Evolutionary conservation across 2,329 filamentous ascomycete genomes (phyloP).

Genomic region (Verticillium dahliae): DNA sequence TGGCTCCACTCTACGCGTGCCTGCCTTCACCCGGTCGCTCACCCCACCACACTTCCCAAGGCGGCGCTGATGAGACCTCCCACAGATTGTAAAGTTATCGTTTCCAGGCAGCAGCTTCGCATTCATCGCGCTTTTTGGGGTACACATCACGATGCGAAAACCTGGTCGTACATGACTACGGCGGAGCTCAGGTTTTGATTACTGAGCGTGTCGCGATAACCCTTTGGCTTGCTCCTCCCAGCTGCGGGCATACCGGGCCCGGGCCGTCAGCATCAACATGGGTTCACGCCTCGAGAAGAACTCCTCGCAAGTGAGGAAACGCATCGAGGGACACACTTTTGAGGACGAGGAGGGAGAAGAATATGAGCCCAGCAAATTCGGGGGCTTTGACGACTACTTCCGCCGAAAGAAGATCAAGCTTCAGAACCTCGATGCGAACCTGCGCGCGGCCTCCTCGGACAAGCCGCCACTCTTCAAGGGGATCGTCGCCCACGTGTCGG

Average conservation of each 20-base stretch:
- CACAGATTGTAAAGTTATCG: not conserved
- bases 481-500: constrained; percentile 85
- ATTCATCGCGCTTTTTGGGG: not conserved
- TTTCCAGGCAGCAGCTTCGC: not conserved
- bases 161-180: not conserved
- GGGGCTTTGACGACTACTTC: constrained; percentile 88
- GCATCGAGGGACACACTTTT: constrained; percentile 63
- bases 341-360: constrained; percentile 77
- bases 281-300: constrained; percentile 56
- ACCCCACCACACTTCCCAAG: not conserved
- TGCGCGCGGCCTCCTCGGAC: constrained; percentile 60
- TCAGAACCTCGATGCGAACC: constrained; percentile 83
- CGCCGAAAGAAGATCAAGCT: constrained; percentile 94
- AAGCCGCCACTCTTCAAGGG: constrained; percentile 86
- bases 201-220: not conserved
- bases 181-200: not conserved
- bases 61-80: not conserved
- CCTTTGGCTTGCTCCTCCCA: not conserved
- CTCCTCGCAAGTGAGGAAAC: constrained; percentile 54
- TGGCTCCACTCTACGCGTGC: not conserved
- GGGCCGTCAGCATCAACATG: constrained; percentile 32
- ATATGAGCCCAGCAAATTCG: constrained; percentile 80
- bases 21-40: not conserved
- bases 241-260: not conserved
- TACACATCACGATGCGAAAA: not conserved